phyloP scores from a whole-genome alignment of 208 protist genomes.

The Leishmania braziliensis region DNA sequence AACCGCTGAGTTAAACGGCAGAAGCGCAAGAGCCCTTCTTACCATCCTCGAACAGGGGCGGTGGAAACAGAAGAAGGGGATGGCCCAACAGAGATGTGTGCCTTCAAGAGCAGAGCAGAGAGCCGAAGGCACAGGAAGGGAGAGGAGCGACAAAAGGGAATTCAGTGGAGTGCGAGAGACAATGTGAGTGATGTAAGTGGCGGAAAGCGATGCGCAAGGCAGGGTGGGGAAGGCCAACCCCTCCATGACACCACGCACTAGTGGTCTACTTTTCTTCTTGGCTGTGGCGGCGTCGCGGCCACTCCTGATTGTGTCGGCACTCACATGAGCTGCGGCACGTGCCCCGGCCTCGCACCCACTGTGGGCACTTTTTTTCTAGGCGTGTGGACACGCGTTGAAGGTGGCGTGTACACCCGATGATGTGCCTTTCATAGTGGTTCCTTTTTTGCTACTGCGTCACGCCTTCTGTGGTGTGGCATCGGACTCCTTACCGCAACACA shows the following conservation, averaged over 20 bases:
- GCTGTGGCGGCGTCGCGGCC: not conserved
- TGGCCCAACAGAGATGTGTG: too few species aligned
- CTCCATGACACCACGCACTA: not conserved
- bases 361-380: not conserved
- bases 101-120: not conserved
- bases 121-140: not conserved
- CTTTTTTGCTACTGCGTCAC: too few species aligned
- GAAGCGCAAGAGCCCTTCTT: too few species aligned
- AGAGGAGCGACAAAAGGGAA: not conserved
- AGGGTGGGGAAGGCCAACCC: not conserved
- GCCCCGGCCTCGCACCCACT: not conserved
- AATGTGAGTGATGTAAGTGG: not conserved
- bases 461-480: too few species aligned
- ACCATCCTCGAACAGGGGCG: too few species aligned
- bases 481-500: too few species aligned
- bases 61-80: too few species aligned
- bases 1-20: too few species aligned
- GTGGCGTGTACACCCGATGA: not conserved
- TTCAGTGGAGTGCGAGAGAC: not conserved
- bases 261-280: not conserved
- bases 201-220: too few species aligned
- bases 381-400: not conserved
- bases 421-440: not conserved
- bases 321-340: not conserved
- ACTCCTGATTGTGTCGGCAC: not conserved